phyloP scores from a whole-genome alignment of 257 asterid genomes.

The Eucommia ulmoides region DNA sequence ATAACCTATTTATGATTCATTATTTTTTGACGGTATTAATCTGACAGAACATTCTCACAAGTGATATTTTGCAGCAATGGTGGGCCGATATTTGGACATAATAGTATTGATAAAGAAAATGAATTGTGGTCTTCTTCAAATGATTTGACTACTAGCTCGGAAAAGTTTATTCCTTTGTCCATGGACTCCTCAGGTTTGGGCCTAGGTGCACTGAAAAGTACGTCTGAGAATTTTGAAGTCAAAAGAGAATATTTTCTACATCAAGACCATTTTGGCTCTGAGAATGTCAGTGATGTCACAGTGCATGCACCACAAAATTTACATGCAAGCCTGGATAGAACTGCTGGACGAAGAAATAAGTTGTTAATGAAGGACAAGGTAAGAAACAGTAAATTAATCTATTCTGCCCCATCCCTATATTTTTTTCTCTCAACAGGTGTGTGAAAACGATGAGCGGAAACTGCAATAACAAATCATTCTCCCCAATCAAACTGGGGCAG shows the following conservation, averaged over 20 bases:
- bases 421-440: too few relatives aligned
- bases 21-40: slow-evolving; percentile 20
- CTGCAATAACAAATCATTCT: too few relatives aligned
- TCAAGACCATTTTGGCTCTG: slow-evolving; percentile 31
- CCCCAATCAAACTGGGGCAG: too few relatives aligned
- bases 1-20: too few relatives aligned
- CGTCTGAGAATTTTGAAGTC: slow-evolving; percentile 26
- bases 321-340: slow-evolving; percentile 44
- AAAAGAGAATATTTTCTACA: slow-evolving; percentile 35
- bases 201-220: slow-evolving; percentile 23
- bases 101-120: slow-evolving; percentile 35
- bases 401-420: too few relatives aligned
- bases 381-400: not conserved
- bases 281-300: slow-evolving; percentile 25
- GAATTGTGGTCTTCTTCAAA: slow-evolving; percentile 77
- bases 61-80: slow-evolving; percentile 70
- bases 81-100: slow-evolving; percentile 55
- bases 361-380: slow-evolving; percentile 46
- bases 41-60: slow-evolving; percentile 66
- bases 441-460: too few relatives aligned
- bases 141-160: slow-evolving; percentile 40
- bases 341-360: slow-evolving; percentile 36
- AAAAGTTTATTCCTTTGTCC: slow-evolving; percentile 29
- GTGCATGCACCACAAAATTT: slow-evolving; percentile 25
- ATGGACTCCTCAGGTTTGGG: slow-evolving; percentile 46